Evolutionary conservation across 163 green algal genomes (phyloP).

Genomic region (Volvox carteri): DNA sequence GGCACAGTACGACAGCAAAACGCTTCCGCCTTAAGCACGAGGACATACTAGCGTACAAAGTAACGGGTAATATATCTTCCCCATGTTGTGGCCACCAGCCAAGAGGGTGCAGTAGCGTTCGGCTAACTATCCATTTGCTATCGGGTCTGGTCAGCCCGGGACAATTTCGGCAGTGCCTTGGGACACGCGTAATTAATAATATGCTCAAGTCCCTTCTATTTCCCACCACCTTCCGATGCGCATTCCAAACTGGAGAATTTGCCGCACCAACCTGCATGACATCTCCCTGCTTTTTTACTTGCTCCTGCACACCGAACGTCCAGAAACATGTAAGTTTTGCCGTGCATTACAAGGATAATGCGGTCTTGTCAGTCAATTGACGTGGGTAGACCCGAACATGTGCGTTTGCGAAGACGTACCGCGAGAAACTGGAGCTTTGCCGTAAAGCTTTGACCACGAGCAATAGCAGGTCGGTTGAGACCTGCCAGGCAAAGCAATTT

Average conservation of each 20-base stretch:
- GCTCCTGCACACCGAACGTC: conserved; percentile 25
- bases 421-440: conserved; percentile 49
- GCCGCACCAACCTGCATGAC: conserved; percentile 49
- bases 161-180: no score
- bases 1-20: background rate
- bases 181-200: no score
- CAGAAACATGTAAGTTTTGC: background rate
- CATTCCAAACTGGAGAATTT: background rate
- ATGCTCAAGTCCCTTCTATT: background rate
- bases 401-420: conserved; percentile 38
- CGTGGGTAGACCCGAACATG: background rate
- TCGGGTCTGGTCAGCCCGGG: background rate
- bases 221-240: background rate
- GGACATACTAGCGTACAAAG: background rate
- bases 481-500: conserved; percentile 11
- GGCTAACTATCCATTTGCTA: background rate
- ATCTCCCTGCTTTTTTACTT: conserved; percentile 55
- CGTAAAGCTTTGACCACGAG: conserved; percentile 41
- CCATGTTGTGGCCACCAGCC: no score
- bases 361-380: background rate
- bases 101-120: no score
- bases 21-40: background rate
- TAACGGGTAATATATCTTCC: no score
- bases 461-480: conserved; percentile 35
- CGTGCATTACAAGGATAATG: background rate